phyloP scores from a whole-genome alignment of 805 yeast species.

The Myxozyma neglecta region DNA sequence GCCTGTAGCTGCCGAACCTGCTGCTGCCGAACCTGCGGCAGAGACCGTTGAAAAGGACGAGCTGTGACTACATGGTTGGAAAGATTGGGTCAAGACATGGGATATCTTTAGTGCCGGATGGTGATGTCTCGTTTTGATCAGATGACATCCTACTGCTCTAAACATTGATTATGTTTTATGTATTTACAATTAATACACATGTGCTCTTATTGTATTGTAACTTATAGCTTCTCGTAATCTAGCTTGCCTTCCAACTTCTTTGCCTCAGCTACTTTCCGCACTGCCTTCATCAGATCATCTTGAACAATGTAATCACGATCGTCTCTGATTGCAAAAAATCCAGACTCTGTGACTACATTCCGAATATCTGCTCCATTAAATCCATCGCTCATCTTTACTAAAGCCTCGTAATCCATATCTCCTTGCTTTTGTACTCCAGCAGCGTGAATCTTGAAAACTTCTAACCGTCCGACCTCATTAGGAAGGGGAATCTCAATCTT shows the following conservation, averaged over 20 bases:
- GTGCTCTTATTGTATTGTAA: neutral
- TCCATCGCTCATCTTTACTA: slow-evolving; percentile 98
- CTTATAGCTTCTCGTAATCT: slow-evolving; percentile 76
- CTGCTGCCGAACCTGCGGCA: slow-evolving; percentile 30
- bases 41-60: slow-evolving; percentile 35
- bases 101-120: slow-evolving; percentile 14
- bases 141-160: neutral
- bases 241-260: slow-evolving; percentile 92
- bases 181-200: neutral
- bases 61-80: slow-evolving; percentile 33
- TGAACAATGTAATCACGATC: slow-evolving; percentile 94
- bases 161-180: neutral
- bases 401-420: slow-evolving; percentile 86
- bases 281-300: slow-evolving; percentile 95
- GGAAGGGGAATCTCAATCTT: slow-evolving; percentile 95
- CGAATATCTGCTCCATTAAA: slow-evolving; percentile 98
- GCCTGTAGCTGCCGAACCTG: slow-evolving; percentile 6
- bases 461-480: slow-evolving; percentile 91
- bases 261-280: slow-evolving; percentile 92
- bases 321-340: slow-evolving; percentile 96
- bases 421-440: slow-evolving; percentile 83
- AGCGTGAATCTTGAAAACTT: slow-evolving; percentile 91
- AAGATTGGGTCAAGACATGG: slow-evolving; percentile 13
- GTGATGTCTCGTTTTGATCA: neutral
- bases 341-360: slow-evolving; percentile 97